Conservation (phyloP, 2,329 filamentous ascomycete species). For the Graphiopsis chlorocephala region DNA sequence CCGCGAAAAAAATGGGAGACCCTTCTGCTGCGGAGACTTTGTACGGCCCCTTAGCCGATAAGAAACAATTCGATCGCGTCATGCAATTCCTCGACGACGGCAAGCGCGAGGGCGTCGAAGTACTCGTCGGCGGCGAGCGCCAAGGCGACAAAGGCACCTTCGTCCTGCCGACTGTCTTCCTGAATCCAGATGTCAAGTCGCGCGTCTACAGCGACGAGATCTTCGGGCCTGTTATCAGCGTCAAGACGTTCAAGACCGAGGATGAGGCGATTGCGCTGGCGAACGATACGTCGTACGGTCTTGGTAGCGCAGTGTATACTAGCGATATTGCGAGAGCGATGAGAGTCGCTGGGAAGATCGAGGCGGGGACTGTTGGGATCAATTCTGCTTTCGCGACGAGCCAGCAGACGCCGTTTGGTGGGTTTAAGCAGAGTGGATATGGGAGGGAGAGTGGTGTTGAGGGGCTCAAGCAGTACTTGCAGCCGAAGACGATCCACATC, state of each 20-base stretch:
- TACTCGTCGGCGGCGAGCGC: conserved; percentile 14
- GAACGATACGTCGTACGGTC: conserved; percentile 70
- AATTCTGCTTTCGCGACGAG: conserved; percentile 37
- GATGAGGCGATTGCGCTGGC: conserved; percentile 37
- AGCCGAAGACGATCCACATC: conserved; percentile 39
- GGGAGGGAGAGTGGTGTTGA: conserved; percentile 47
- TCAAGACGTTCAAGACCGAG: conserved; percentile 40
- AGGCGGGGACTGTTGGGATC: conserved; percentile 59
- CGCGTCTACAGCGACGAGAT: conserved; percentile 37
- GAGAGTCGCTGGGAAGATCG: conserved; percentile 41
- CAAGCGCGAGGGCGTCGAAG: conserved; percentile 13
- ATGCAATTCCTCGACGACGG: conserved; percentile 29
- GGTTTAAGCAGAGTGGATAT: conserved; percentile 50
- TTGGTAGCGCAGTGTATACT: conserved; percentile 68
- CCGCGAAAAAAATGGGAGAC: conserved; percentile 13
- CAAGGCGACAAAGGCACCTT: conserved; percentile 9
- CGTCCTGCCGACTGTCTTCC: conserved; percentile 12
- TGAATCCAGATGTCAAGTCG: conserved; percentile 62
- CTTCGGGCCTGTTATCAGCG: conserved; percentile 43
- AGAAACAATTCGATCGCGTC: conserved; percentile 27
- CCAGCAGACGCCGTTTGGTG: conserved; percentile 48
- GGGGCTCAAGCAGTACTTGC: conserved; percentile 27
- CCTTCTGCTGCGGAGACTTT: neutral
- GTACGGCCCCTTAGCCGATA: neutral
- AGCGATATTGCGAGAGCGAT: conserved; percentile 54